Conservation (phyloP, 2,329 filamentous ascomycete genomes). For the Botrytis paeoniae region DNA sequence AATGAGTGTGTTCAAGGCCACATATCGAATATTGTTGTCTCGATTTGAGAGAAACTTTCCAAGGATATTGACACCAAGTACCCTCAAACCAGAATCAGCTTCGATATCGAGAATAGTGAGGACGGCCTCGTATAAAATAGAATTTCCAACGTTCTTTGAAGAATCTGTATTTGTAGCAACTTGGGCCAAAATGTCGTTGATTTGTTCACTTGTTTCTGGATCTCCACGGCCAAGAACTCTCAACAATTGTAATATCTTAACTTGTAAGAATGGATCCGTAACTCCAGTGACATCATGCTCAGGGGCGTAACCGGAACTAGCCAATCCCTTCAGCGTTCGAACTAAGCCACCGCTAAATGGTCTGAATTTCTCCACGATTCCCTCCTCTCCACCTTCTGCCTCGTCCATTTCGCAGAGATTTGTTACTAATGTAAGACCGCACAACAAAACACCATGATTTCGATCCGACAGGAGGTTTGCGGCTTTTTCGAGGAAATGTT, state of each 20-base stretch:
- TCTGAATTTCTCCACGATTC: constrained; percentile 86
- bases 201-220: constrained; percentile 84
- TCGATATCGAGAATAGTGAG: constrained; percentile 97
- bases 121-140: constrained; percentile 95
- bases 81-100: constrained; percentile 89
- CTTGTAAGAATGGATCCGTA: constrained; percentile 94
- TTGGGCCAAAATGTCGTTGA: constrained; percentile 97
- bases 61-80: constrained; percentile 95
- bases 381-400: constrained; percentile 84
- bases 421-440: constrained; percentile 84
- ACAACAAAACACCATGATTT: constrained; percentile 93
- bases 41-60: constrained; percentile 98
- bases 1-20: constrained; percentile 93
- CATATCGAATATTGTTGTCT: constrained; percentile 99
- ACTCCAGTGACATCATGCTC: constrained; percentile 98
- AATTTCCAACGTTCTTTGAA: constrained; percentile 97
- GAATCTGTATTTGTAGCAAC: constrained; percentile 98
- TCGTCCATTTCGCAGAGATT: constrained; percentile 95
- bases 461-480: constrained; percentile 83
- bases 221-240: constrained; percentile 86
- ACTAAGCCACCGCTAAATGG: constrained; percentile 82
- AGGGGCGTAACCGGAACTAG: constrained; percentile 92
- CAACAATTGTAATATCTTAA: constrained; percentile 87
- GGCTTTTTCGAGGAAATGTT: constrained; percentile 95
- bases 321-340: constrained; percentile 85